Evolutionary conservation across 345 rosid species (phyloP).

Genomic region (Dipteronia dyeriana): DNA sequence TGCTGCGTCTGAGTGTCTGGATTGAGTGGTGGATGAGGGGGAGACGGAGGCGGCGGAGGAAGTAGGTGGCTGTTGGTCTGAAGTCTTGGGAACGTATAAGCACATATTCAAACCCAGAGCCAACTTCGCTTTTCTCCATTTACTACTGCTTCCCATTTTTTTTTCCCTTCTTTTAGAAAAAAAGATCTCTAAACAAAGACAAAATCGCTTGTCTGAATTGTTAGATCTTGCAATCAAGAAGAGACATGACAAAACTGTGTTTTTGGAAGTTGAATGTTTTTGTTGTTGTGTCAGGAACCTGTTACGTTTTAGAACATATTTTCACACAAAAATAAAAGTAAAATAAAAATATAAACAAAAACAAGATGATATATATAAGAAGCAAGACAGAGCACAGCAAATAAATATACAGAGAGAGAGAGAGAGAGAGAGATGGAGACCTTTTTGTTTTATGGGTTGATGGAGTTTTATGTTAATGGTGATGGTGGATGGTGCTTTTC

Average conservation of each 20-base stretch:
- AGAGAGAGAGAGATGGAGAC: constrained; percentile 28
- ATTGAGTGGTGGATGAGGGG: constrained; percentile 21
- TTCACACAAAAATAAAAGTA: background rate
- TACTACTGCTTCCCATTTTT: constrained; percentile 51
- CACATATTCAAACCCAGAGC: constrained; percentile 77
- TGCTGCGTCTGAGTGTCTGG: constrained; percentile 39
- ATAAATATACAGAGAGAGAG: background rate
- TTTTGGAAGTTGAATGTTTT: background rate
- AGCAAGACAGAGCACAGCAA: background rate
- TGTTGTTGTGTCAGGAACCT: background rate
- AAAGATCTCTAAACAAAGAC: constrained; percentile 8
- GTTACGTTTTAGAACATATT: background rate
- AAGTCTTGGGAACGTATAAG: constrained; percentile 61
- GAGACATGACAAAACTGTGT: background rate
- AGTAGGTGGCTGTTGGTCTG: constrained; percentile 44
- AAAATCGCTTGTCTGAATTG: background rate
- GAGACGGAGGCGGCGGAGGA: constrained; percentile 19
- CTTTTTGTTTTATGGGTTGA: background rate
- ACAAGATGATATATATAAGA: background rate
- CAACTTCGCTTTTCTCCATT: constrained; percentile 79
- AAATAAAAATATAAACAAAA: background rate
- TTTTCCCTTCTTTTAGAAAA: too few species aligned
- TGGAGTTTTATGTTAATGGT: constrained; percentile 1
- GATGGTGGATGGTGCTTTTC: constrained; percentile 21
- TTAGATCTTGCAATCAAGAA: background rate